Evolutionary conservation across 2,329 filamentous ascomycete species (phyloP).

Genomic region (Cephalotrichum gorgonifer): DNA sequence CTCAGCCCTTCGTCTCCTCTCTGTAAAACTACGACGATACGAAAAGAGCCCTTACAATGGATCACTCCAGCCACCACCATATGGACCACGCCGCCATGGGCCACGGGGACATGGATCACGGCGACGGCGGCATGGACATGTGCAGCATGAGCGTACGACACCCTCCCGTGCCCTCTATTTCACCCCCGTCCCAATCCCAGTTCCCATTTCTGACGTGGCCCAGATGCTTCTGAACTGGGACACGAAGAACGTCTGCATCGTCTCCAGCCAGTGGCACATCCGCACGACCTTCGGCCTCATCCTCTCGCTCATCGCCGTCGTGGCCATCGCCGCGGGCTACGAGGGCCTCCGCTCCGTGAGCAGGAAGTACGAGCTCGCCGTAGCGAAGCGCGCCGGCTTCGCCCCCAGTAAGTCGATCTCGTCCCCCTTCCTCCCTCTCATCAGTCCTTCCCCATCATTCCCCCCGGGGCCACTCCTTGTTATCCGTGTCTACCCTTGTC

Average conservation of each 20-base stretch:
- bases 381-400: constrained; percentile 35
- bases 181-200: not conserved
- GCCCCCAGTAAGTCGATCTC: constrained; percentile 41
- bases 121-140: constrained; percentile 50
- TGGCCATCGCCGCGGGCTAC: constrained; percentile 82
- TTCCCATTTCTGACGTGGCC: not conserved
- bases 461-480: not conserved
- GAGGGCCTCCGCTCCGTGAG: constrained; percentile 74
- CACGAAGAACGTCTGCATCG: constrained; percentile 86
- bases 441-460: not conserved
- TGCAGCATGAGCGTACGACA: constrained; percentile 82
- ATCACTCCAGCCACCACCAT: constrained; percentile 22
- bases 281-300: constrained; percentile 63
- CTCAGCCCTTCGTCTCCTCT: no score
- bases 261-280: constrained; percentile 88
- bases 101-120: constrained; percentile 43
- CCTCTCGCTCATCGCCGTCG: constrained; percentile 71
- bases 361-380: constrained; percentile 61
- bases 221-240: constrained; percentile 99
- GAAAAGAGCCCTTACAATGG: constrained; percentile 20
- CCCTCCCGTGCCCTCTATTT: not conserved
- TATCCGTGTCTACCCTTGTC: not conserved
- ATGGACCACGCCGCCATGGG: constrained; percentile 36
- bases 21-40: no score
- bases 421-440: not conserved